These are phyloP conservation scores for Aegilops bicornis DNA, from an alignment of 176 grass and related monocot species.

Conservation along the genomic window DNA sequence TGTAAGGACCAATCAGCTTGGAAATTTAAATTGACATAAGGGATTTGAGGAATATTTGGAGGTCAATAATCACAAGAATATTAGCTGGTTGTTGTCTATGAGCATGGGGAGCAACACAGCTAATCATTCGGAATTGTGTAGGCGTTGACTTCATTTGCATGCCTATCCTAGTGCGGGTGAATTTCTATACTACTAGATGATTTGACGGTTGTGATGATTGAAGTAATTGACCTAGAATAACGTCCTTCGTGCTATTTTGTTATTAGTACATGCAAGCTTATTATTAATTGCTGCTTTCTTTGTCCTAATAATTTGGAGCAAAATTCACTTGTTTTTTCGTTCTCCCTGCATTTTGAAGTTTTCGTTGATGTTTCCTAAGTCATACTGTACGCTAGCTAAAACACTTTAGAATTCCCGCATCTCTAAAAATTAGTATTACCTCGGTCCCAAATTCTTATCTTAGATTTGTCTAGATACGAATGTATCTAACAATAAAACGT, in stretches of 20 bases:
- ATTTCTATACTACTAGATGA: neutral
- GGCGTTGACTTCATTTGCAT: constrained; percentile 5
- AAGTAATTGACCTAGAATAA: neutral
- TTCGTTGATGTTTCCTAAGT: no score
- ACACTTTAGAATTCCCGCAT: no score
- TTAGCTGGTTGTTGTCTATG: neutral
- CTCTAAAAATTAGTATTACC: no score
- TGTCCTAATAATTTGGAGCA: neutral
- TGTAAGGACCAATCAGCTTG: neutral
- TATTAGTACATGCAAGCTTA: no score
- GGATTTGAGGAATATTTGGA: constrained; percentile 17
- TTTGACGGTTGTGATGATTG: neutral
- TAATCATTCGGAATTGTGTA: neutral
- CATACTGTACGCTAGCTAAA: no score
- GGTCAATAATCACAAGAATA: neutral
- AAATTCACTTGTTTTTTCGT: neutral
- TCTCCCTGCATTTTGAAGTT: no score
- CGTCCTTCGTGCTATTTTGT: neutral
- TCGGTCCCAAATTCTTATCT: no score
- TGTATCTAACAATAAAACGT: no score
- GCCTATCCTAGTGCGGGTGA: neutral
- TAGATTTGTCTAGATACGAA: no score
- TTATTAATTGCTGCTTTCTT: neutral
- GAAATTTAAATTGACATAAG: neutral
- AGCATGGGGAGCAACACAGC: constrained; percentile 20